Evolutionary conservation across 768 basidiomycete genomes (phyloP).

Genomic region (Favolaschia claudopus): DNA sequence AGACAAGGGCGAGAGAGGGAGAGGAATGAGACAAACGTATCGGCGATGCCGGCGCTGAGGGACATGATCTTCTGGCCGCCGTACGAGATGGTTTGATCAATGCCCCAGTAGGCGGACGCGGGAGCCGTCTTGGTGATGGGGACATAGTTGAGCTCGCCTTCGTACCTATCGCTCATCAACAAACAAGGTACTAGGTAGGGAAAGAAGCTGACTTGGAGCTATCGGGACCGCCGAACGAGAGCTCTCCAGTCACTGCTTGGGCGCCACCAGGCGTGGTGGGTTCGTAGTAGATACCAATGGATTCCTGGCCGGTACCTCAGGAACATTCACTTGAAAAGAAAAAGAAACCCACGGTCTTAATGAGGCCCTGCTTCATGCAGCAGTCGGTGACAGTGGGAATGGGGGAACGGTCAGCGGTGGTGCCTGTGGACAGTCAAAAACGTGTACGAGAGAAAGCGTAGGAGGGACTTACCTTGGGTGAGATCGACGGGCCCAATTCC

Average conservation of each 20-base stretch:
- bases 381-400: conserved; percentile 58
- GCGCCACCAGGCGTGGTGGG: conserved; percentile 43
- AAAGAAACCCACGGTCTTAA: conserved; percentile 29
- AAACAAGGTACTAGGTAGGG: neutral
- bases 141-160: conserved; percentile 14
- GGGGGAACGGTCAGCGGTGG: conserved; percentile 1
- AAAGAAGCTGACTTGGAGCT: conserved; percentile 32
- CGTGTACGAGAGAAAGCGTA: neutral
- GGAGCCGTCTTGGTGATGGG: conserved; percentile 35
- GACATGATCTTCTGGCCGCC: conserved; percentile 40
- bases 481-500: conserved; percentile 54
- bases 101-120: conserved; percentile 50
- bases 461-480: conserved; percentile 43
- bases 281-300: conserved; percentile 46
- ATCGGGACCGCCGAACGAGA: conserved; percentile 37
- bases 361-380: conserved; percentile 39
- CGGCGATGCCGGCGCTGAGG: conserved; percentile 47
- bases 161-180: conserved; percentile 1
- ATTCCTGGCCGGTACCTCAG: neutral
- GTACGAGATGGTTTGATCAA: conserved; percentile 49
- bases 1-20: neutral
- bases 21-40: conserved; percentile 36
- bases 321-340: neutral
- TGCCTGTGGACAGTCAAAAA: conserved; percentile 8
- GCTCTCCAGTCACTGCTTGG: conserved; percentile 21